Conservation (phyloP, 441 rosid species). For the Gossypium schwendimanii region DNA sequence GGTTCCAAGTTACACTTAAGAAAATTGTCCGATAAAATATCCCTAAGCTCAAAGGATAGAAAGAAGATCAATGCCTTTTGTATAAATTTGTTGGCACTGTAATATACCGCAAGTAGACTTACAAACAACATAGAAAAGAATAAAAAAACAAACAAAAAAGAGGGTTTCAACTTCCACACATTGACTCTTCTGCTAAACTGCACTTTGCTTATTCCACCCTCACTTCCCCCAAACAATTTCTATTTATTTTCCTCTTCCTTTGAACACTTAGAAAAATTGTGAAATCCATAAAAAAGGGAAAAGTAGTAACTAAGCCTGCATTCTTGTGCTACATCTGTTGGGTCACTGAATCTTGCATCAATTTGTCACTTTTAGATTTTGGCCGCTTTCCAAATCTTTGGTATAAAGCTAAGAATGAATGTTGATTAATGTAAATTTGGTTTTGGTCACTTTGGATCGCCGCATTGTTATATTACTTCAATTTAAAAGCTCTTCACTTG, state of each 20-base stretch:
- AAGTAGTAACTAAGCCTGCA: neutral
- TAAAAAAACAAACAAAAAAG: neutral
- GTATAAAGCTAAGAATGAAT: neutral
- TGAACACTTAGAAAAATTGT: neutral
- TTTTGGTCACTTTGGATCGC: neutral
- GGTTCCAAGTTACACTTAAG: too few relatives aligned
- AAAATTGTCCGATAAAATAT: neutral
- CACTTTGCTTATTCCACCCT: neutral
- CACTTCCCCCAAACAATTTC: neutral
- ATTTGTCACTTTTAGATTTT: neutral
- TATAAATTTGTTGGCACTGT: neutral
- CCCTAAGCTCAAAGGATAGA: neutral
- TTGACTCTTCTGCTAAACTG: neutral
- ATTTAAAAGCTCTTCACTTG: slow-evolving; percentile 19
- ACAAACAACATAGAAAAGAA: neutral
- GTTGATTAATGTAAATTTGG: neutral
- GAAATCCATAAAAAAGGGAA: neutral
- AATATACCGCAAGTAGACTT: neutral
- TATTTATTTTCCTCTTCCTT: neutral
- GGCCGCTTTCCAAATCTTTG: neutral
- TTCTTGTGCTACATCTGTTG: neutral
- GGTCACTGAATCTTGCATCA: neutral
- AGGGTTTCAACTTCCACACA: neutral
- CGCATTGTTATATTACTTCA: neutral
- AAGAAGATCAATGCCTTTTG: neutral